These are phyloP conservation scores for Ophiostoma australiae DNA, from an alignment of 2,329 filamentous ascomycete species.

Conservation along the genomic window DNA sequence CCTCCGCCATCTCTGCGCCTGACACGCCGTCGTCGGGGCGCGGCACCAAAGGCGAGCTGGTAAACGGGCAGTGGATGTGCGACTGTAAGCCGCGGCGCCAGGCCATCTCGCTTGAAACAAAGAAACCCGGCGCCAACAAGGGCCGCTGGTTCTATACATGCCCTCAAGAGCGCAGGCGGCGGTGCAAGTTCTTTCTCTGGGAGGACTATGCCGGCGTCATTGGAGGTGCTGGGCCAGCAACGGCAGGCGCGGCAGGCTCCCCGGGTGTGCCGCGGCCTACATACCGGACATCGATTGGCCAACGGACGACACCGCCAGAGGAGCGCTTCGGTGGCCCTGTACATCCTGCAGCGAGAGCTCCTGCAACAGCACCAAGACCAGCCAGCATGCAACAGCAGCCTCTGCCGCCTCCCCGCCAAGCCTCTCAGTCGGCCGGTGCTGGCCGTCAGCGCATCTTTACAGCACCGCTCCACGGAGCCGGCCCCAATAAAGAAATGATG, in stretches of 20 bases:
- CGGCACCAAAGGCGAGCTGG: conserved; percentile 28
- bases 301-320: conserved; percentile 26
- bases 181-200: conserved; percentile 46
- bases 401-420: conserved; percentile 12
- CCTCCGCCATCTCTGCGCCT: not conserved
- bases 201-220: conserved; percentile 37
- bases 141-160: conserved; percentile 44
- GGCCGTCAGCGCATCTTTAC: conserved; percentile 24
- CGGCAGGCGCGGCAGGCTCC: not conserved
- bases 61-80: conserved; percentile 32
- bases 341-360: not conserved
- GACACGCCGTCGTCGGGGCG: conserved; percentile 19
- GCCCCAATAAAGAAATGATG: not conserved
- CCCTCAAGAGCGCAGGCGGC: conserved; percentile 29
- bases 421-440: not conserved
- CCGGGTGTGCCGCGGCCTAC: conserved; percentile 16
- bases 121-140: conserved; percentile 38
- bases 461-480: conserved; percentile 11
- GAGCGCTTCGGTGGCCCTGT: conserved; percentile 16
- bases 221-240: not conserved
- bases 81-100: conserved; percentile 41
- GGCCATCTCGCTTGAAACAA: conserved; percentile 37
- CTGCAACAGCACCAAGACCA: not conserved
- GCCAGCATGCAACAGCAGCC: conserved; percentile 13
- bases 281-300: conserved; percentile 25